Evolutionary conservation across 768 basidiomycete species (phyloP), one percentile per base, ranked within the genome.

Genomic region (Leccinellum rugosiceps): DNA sequence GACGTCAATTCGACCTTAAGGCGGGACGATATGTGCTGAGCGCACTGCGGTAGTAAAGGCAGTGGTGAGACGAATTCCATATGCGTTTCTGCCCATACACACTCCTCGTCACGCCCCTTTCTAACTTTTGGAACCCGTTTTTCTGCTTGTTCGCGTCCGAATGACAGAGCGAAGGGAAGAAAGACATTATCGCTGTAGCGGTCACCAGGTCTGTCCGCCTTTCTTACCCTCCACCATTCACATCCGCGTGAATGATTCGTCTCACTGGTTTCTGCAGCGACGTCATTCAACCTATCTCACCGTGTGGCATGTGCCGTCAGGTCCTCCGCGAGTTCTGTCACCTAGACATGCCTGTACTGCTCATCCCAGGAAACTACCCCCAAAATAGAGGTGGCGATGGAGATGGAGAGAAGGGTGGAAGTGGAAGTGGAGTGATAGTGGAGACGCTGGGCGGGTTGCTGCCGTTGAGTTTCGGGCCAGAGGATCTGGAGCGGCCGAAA

Each of bases 21-120:
- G 94, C 5, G 92, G 83, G 1, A 83, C 90, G 0, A 95, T 98
- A 58, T 98, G 96, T 63, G 96, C 96, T 0, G 96, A 99, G 70
- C 78, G 95, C 28, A 98, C 96, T 0, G 95, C 95, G 0, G 77
- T 99, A 53, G 88, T 94, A n/a, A 97, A 97, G 72, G 95, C 93
- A 26, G 85, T 89, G 21, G 94, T 95, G 61, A 72, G 91, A 53
- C 34, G n/a, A 11, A 9, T 38, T 17, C 9, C 1, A 3, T 44
- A 5, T 13, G 9, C n/a, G 5, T 41, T n/a, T 41, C n/a, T 41
- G n/a, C 38, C n/a, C n/a, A n/a, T 17, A 3, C 25, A n/a, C 35
- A 3, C 25, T 38, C 34, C 34, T 35, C 9, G 35, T 38, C 17
- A 9, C 35, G n/a, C n/a, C 38, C 21, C 17, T 32, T 25, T 50